phyloP scores from a whole-genome alignment of 768 basidiomycete species.

The Russula lepida region DNA sequence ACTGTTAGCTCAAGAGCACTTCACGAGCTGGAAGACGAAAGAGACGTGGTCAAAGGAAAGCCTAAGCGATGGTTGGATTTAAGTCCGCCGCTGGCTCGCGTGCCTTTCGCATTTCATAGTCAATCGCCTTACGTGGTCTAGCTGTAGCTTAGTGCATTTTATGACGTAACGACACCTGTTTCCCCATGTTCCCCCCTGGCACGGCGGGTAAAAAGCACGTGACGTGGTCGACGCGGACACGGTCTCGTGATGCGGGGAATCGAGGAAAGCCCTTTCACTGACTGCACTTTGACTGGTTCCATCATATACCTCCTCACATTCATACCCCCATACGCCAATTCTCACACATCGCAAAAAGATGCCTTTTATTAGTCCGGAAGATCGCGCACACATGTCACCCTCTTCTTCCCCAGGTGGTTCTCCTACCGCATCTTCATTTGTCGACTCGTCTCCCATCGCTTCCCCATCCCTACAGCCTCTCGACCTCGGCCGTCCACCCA shows the following conservation, averaged over 20 bases:
- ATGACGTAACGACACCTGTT: not conserved
- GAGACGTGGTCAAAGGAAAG: not conserved
- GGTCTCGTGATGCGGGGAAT: conserved; percentile 6
- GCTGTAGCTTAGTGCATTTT: not conserved
- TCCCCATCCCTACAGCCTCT: conserved; percentile 12
- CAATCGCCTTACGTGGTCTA: not conserved
- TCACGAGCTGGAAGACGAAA: not conserved
- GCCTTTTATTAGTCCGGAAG: conserved; percentile 13
- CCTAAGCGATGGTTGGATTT: not conserved
- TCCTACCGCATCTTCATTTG: conserved; percentile 1
- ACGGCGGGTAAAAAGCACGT: no score
- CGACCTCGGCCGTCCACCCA: conserved; percentile 9
- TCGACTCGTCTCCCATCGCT: conserved; percentile 14
- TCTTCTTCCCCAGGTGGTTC: conserved; percentile 17
- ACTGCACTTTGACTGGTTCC: not conserved
- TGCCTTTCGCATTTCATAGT: not conserved
- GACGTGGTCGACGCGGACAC: not conserved
- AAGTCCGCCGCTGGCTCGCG: not conserved
- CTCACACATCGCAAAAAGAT: not conserved
- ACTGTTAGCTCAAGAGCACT: not conserved
- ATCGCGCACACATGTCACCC: conserved; percentile 19
- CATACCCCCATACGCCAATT: not conserved
- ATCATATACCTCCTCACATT: not conserved
- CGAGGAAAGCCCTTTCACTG: not conserved
- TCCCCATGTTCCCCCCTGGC: no score